phyloP scores from a whole-genome alignment of 1,284 basidiomycete species.

The Cutaneotrichosporon sp. region DNA sequence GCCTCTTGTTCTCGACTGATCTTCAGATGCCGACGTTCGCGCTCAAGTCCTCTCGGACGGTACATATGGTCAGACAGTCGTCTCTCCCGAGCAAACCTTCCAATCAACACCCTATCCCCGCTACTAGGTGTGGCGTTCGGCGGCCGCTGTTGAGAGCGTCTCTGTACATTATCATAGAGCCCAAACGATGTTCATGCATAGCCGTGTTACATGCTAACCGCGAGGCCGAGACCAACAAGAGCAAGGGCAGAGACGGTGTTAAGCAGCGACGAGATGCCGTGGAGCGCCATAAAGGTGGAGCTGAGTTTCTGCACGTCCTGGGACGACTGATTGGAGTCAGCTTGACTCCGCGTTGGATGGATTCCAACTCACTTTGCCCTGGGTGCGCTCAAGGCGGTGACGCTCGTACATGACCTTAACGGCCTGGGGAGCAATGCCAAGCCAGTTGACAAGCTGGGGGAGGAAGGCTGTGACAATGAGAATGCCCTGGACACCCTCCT shows the following conservation, averaged over 20 bases:
- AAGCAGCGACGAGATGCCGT: conserved; percentile 58
- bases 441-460: conserved; percentile 52
- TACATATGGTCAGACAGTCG: background rate
- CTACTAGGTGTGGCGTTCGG: too few relatives aligned
- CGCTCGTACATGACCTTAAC: conserved; percentile 61
- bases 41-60: conserved; percentile 24
- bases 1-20: background rate
- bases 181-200: background rate
- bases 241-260: conserved; percentile 62
- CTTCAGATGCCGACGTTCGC: conserved; percentile 36
- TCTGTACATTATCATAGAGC: conserved; percentile 2
- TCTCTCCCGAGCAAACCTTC: conserved; percentile 26
- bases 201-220: conserved; percentile 45
- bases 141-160: too few relatives aligned
- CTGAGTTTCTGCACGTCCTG: conserved; percentile 64
- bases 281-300: conserved; percentile 59
- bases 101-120: background rate
- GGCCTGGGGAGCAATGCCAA: conserved; percentile 43
- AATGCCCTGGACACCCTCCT: conserved; percentile 68
- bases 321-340: conserved; percentile 57
- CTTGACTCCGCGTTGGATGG: background rate
- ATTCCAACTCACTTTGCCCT: conserved; percentile 62
- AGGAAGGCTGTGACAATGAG: conserved; percentile 55
- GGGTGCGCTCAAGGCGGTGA: conserved; percentile 66
- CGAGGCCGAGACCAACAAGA: conserved; percentile 64